Evolutionary conservation across 2,329 filamentous ascomycete species (phyloP), one percentile per base, ranked within the genome.

Genomic region (Fusarium sp.): DNA sequence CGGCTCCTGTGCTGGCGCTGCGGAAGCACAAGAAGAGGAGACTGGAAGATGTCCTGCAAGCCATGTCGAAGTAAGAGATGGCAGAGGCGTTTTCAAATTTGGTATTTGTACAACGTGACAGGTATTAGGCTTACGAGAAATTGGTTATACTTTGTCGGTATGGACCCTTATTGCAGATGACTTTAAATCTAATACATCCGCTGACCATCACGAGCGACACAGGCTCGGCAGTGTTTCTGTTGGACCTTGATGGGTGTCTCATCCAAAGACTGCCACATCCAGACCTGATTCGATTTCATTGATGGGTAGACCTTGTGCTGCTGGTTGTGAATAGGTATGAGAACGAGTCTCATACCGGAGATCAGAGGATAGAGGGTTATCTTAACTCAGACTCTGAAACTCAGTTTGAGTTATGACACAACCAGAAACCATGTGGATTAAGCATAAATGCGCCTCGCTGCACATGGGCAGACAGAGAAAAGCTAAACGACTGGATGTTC

Each of bases 11-110:
- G 23, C 46, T 72, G 9, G 69, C 67, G 6, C 34, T 77, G 23
- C 74, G 76, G 14, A 74, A 70, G 23, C 71, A 73, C 27, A 82
- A 82, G 71, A 75, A 77, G 59, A 77, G 73, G 61, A 72, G 76
- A 4, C 61, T 81, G 18, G 76, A 76, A 20, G 79, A 81, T 46
- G 67, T 82, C 29, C 62, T 81, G 38, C 70, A 77, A 20, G 76
- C 73, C 11, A 70, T 79, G 46, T 69, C 72, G 4, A 64, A 62
- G 14, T 76, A 50, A 68, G 42, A 5, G 6, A 3, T 6, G 10
- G 27, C 13, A 53, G 20, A 11, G n/a, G 3, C 31, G 16, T 18
- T 31, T 42, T 18, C 8, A n/a, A 18, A 16, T 7, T 16, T 14
- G 36, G 29, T 38, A n/a, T 10, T 62, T 29, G 7, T 3, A 9